Conservation (phyloP, 192 early-diverging fungal genomes). For the Backusella macrospora region DNA sequence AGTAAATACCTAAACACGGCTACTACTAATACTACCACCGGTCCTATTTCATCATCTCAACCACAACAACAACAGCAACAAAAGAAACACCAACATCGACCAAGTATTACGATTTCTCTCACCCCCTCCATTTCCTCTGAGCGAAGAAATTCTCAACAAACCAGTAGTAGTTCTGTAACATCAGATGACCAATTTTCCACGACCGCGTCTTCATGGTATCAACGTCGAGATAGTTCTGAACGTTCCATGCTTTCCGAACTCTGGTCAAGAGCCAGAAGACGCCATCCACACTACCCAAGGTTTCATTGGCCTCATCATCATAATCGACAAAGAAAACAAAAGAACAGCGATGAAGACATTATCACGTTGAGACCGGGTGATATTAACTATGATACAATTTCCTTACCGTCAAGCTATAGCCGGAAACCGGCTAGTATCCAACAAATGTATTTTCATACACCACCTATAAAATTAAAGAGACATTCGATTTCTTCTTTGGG, state of each 20-base stretch:
- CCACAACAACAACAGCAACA: neutral
- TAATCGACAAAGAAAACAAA: neutral
- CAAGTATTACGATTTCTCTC: constrained; percentile 16
- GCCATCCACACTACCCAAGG: constrained; percentile 18
- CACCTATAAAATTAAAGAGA: neutral
- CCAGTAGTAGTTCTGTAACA: constrained; percentile 11
- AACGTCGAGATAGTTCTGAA: constrained; percentile 11
- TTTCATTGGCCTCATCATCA: constrained; percentile 19
- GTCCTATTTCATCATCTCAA: no score
- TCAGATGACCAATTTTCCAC: constrained; percentile 26
- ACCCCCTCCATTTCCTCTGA: constrained; percentile 1
- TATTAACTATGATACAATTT: neutral
- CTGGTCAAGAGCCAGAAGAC: constrained; percentile 17
- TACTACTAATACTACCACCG: no score
- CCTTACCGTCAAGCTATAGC: neutral
- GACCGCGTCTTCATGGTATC: neutral
- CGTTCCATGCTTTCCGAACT: neutral
- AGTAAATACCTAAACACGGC: neutral
- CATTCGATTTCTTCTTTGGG: constrained; percentile 8
- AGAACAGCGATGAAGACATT: neutral
- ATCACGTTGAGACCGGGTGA: neutral
- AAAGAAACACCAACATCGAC: constrained; percentile 15
- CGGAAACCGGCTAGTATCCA: neutral
- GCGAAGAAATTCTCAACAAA: constrained; percentile 21
- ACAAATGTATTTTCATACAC: constrained; percentile 4